Conservation (phyloP, 257 asterid species). For the Gynochthodes officinalis region DNA sequence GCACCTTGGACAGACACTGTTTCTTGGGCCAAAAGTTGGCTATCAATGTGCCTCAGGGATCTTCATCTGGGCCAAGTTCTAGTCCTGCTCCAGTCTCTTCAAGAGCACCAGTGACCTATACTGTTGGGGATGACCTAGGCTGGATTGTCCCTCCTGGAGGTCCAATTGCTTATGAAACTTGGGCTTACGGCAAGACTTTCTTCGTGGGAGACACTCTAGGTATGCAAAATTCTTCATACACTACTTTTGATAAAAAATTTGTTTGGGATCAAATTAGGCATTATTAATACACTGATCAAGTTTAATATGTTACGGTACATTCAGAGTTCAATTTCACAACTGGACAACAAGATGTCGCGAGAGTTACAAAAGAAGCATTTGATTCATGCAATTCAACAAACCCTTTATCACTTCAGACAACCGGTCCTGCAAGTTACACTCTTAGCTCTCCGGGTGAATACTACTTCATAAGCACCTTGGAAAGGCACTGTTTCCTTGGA, state of each 20-base stretch:
- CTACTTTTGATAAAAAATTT: no score
- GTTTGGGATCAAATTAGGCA: no score
- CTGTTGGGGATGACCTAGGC: constrained; percentile 21
- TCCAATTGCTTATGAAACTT: neutral
- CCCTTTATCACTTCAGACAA: constrained; percentile 3
- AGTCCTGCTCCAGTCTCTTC: constrained; percentile 15
- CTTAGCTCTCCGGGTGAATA: constrained; percentile 22
- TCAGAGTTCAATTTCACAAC: constrained; percentile 27
- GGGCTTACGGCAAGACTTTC: constrained; percentile 7
- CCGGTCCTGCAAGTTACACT: constrained; percentile 19
- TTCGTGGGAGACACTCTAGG: neutral
- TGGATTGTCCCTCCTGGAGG: constrained; percentile 1
- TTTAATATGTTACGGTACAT: neutral
- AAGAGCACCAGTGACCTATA: constrained; percentile 18
- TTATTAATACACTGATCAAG: no score
- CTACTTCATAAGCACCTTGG: constrained; percentile 22
- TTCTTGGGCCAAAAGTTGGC: constrained; percentile 57
- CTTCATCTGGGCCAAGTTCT: neutral
- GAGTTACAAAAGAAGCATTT: constrained; percentile 18
- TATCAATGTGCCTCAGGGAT: constrained; percentile 32
- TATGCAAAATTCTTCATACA: no score
- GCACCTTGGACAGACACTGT: constrained; percentile 60
- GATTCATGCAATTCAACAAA: constrained; percentile 20
- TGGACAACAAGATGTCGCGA: constrained; percentile 20
- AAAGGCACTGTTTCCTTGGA: constrained; percentile 15